Evolutionary conservation across 371 early-diverging fungal species (phyloP), one percentile per base, ranked within the genome.

Genomic region (Actinomucor elegans): DNA sequence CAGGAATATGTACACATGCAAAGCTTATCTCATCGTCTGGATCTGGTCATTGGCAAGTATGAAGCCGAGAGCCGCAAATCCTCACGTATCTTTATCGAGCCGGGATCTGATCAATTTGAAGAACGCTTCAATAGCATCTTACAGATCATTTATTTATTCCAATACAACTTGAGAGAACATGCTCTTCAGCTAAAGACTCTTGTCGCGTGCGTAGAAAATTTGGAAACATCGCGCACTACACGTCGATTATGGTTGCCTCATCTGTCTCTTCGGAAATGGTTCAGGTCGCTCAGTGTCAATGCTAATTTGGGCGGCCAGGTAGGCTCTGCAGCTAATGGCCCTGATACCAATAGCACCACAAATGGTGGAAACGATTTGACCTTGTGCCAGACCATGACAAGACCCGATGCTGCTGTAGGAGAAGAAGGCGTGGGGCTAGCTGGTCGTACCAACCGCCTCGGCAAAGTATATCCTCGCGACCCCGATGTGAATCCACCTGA

Each of bases 401-500:
- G 35, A 17, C 32, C 27, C 0, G 52, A 56, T 32, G 17, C 23
- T 2, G 20, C 28, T 1, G 55, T 35, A 3, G n/a, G 14, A 14
- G 28, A 20, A 1, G 47, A 51, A 10, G 50, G 37, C 29, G 24
- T 33, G 8, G 29, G 45, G 32, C 26, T 45, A 9, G 26, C 34
- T 7, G 42, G 54, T 20, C 20, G 29, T 20, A 43, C 27, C n/a
- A 56, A 21, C 11, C 41, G 36, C 4, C 23, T 29, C 21, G 56
- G 63, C 26, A 55, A 51, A 18, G 23, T 33, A 0, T 61, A 55
- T 10, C 52, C 48, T 26, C 52, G 68, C 28, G 73, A 76, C 53
- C 73, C 77, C 3, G 77, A 76, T 59, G 73, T 76, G 4, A 59
- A 64, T 21, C 62, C 77, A 5, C 77, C 77, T 3, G 53, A 35